These are phyloP conservation scores for Globisporangium irregulare DNA, from an alignment of 352 stramenopile species.

Conservation along the genomic window DNA sequence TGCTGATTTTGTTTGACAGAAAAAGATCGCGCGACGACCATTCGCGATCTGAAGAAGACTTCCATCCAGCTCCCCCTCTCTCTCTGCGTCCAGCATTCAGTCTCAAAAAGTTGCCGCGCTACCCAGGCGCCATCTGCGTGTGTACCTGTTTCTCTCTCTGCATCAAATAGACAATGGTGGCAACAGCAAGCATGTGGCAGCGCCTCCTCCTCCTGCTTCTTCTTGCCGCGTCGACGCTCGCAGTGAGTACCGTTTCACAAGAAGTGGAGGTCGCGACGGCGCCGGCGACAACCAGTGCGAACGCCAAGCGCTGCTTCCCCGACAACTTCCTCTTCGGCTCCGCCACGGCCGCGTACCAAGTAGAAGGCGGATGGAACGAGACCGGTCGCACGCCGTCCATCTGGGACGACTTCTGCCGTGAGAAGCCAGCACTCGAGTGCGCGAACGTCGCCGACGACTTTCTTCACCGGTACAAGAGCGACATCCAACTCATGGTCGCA, in stretches of 20 bases:
- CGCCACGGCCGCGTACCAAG: slow-evolving; percentile 91
- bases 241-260: neutral
- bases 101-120: neutral
- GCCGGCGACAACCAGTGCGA: neutral
- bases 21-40: neutral
- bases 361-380: slow-evolving; percentile 89
- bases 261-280: neutral
- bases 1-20: no score
- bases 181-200: neutral
- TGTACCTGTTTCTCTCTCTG: neutral
- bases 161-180: neutral
- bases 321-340: slow-evolving; percentile 84
- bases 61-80: neutral
- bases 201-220: neutral
- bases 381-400: slow-evolving; percentile 81
- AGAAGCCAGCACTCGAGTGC: slow-evolving; percentile 57
- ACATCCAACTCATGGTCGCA: slow-evolving; percentile 90
- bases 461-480: slow-evolving; percentile 87
- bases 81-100: neutral
- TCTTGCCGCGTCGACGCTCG: neutral
- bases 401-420: slow-evolving; percentile 89
- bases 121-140: neutral
- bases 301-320: slow-evolving; percentile 49
- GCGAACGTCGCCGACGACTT: slow-evolving; percentile 92
- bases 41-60: neutral